Percentiles rank a stretch among this genome's conserved stretches.
These are phyloP conservation scores for Debaryomycetaceae sp. DNA, from an alignment of 1,139 yeast genomes.

Conservation along the genomic window DNA sequence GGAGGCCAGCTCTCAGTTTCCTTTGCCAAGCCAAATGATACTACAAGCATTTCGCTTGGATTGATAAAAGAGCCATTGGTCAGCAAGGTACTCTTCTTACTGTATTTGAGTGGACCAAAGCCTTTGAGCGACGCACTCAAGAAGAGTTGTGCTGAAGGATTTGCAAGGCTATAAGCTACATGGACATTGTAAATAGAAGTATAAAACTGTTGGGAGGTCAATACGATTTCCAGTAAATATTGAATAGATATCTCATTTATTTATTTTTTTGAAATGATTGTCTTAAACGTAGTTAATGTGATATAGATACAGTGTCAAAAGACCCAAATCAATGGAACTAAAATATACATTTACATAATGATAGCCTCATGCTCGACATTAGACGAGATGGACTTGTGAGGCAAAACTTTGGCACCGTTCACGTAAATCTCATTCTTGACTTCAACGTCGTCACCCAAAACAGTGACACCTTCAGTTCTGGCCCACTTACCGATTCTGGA, in stretches of 20 bases:
- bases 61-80: conserved; percentile 47
- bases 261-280: neutral
- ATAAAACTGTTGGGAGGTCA: too few relatives aligned
- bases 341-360: conserved; percentile 65
- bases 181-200: neutral
- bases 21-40: conserved; percentile 32
- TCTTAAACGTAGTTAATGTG: neutral
- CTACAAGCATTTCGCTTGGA: conserved; percentile 40
- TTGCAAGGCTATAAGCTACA: conserved; percentile 10
- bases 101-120: conserved; percentile 56
- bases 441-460: conserved; percentile 98
- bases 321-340: neutral
- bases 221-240: too few relatives aligned
- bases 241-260: too few relatives aligned
- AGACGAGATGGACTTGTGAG: conserved; percentile 94
- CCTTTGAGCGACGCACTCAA: conserved; percentile 53
- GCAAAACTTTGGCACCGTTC: conserved; percentile 98
- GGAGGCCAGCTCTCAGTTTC: conserved; percentile 47
- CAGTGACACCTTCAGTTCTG: conserved; percentile 96
- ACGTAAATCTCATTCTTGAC: conserved; percentile 98
- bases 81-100: conserved; percentile 53
- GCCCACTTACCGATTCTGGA: conserved; percentile 99
- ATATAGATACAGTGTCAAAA: neutral
- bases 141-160: conserved; percentile 31
- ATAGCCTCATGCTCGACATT: conserved; percentile 97